A percentile compares a stretch with the other conserved stretches of the same genome.
Evolutionary conservation across 345 rosid genomes (phyloP).

Genomic region (Zanthoxylum bungeanum): DNA sequence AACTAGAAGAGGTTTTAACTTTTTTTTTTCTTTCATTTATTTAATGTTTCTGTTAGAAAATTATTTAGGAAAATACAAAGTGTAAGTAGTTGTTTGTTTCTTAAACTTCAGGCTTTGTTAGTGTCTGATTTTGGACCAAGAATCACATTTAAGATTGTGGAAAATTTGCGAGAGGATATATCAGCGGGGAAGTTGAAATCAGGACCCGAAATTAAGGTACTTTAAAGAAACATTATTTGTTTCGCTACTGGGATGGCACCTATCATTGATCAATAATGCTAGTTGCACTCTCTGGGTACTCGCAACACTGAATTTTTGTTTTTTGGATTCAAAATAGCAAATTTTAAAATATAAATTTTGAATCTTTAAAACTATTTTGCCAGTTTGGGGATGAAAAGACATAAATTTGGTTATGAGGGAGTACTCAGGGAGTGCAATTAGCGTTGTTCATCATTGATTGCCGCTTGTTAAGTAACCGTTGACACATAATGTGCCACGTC

Average conservation of each 20-base stretch:
- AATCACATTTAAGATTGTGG: conserved; percentile 86
- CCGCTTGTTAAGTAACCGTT: too few relatives aligned
- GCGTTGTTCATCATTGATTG: background rate
- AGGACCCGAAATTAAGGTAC: conserved; percentile 87
- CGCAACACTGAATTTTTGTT: too few relatives aligned
- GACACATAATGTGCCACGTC: background rate
- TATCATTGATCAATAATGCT: too few relatives aligned
- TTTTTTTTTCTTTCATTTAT: background rate
- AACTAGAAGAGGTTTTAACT: conserved; percentile 74
- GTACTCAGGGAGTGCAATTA: too few relatives aligned
- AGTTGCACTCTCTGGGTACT: too few relatives aligned
- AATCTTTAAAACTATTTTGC: too few relatives aligned
- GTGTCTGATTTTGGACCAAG: conserved; percentile 96
- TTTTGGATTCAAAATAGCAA: too few relatives aligned
- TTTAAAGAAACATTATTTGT: background rate
- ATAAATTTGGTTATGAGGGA: too few relatives aligned
- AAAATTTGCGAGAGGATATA: conserved; percentile 76
- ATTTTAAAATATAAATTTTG: too few relatives aligned
- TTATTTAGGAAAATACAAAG: background rate
- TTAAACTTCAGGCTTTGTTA: conserved; percentile 53
- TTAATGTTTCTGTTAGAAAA: background rate
- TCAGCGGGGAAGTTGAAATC: conserved; percentile 81
- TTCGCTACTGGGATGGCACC: too few relatives aligned
- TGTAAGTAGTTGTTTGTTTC: background rate
- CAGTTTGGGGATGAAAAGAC: too few relatives aligned